Base-by-base conservation (phyloP, 345 rosid species). In the Citrus unshiu region DNA sequence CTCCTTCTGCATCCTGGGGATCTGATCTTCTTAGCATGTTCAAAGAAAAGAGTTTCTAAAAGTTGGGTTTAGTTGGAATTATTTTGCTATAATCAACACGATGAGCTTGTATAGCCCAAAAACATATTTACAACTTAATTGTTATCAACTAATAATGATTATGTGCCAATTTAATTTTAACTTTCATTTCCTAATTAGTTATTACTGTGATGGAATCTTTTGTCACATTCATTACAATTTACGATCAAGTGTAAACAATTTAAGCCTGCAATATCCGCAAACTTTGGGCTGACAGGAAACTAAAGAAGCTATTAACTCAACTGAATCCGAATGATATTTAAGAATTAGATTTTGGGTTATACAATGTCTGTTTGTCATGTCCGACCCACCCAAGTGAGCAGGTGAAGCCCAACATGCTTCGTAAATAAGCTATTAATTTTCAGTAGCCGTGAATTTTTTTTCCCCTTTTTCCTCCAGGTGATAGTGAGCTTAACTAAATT, bases 381-480 rank as follows among this genome's bases (percentile, higher is more conserved):
- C 68, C n/a, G 64, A 58, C 13, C 19, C 51, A 46, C 51, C 51
- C 18, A 46, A 62, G 57, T 19, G 5, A 43, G 39, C 18, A 59
- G 16, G 77, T 14, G 73, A 46, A 68, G 13, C 43, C 29, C 35
- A 22, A 73, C 56, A 35, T 19, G 37, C 40, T 68, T 54, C 13
- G 54, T 57, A 22, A 77, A 77, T 32, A 76, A 57, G 64, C 70
- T 74, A 39, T 68, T 73, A 32, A 58, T 80, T 77, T 80, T 69
- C 70, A 68, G 25, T 35, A 56, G 59, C 39, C 21, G 24, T 24
- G 67, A 58, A 61, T 39, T 75, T 57, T 58, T 13, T 13, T 14
- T 39, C 6, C 4, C 22, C 19, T 37, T 29, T 46, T 35, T 46
- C 51, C 71, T 57, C 58, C 74, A 67, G 18, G 57, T 64, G 62